phyloP scores from a whole-genome alignment of 192 early-diverging fungal species.

The Linnemannia schmuckeri region DNA sequence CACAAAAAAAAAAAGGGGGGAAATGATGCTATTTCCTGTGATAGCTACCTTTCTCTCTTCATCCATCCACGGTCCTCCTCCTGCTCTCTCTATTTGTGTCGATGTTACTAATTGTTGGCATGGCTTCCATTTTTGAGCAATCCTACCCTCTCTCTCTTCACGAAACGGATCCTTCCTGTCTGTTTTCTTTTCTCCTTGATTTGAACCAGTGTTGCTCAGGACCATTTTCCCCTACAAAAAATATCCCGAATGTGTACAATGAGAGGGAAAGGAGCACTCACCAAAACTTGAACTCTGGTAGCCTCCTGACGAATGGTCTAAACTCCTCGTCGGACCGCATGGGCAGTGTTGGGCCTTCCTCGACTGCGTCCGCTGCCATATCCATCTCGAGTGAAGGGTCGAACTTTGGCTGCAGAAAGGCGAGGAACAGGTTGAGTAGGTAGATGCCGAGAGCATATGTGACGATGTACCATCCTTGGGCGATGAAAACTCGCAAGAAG shows the following conservation, averaged over 20 bases:
- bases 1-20: conserved; percentile 1
- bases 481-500: conserved; percentile 81
- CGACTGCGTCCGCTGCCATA: conserved; percentile 70
- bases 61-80: not conserved
- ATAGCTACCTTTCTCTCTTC: not conserved
- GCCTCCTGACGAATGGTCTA: conserved; percentile 93
- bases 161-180: not conserved
- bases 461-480: conserved; percentile 97
- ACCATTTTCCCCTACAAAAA: not conserved
- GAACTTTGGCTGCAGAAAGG: conserved; percentile 97
- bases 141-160: not conserved
- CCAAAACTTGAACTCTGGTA: conserved; percentile 99
- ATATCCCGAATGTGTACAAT: not conserved
- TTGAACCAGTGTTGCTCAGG: not conserved
- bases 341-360: conserved; percentile 80
- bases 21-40: not conserved
- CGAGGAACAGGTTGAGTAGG: conserved; percentile 93
- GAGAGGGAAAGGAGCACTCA: conserved; percentile 51
- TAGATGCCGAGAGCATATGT: conserved; percentile 95
- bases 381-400: conserved; percentile 89
- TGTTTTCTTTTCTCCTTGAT: not conserved
- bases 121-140: not conserved
- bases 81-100: not conserved
- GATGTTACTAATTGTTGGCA: conserved; percentile 1
- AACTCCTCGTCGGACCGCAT: conserved; percentile 95